A percentile compares a stretch with the other conserved stretches of the same genome.
Conservation (phyloP, 1,284 basidiomycete species). For the Pseudozyma sp. region DNA sequence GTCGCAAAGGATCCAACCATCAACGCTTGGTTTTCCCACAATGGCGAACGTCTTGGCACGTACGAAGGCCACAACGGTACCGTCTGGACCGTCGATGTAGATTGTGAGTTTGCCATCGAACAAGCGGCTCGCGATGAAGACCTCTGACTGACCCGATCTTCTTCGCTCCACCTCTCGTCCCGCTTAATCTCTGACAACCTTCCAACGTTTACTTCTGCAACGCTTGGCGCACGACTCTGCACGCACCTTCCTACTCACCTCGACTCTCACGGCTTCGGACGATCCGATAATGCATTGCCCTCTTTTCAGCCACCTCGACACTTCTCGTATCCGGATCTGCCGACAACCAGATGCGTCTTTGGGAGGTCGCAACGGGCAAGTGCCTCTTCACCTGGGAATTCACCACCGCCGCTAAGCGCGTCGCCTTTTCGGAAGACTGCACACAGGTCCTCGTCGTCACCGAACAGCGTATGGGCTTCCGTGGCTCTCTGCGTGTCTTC, state of each 20-base stretch:
- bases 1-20: slow-evolving; percentile 95
- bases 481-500: slow-evolving; percentile 80
- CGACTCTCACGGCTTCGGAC: neutral
- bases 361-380: slow-evolving; percentile 89
- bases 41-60: slow-evolving; percentile 95
- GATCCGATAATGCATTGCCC: slow-evolving; percentile 70
- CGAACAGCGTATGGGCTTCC: slow-evolving; percentile 92
- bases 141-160: slow-evolving; percentile 1
- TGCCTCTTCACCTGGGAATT: slow-evolving; percentile 88
- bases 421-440: slow-evolving; percentile 81
- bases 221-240: neutral
- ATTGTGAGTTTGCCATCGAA: slow-evolving; percentile 70
- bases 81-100: slow-evolving; percentile 95
- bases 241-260: neutral
- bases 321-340: slow-evolving; percentile 86
- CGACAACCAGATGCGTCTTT: slow-evolving; percentile 92
- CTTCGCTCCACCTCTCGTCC: neutral
- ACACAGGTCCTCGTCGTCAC: slow-evolving; percentile 84
- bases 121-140: neutral
- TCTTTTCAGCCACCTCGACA: slow-evolving; percentile 75
- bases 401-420: slow-evolving; percentile 95
- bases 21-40: slow-evolving; percentile 98
- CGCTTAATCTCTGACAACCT: neutral
- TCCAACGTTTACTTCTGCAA: neutral
- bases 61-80: slow-evolving; percentile 96